Evolutionary conservation across 2,329 filamentous ascomycete genomes (phyloP).

Genomic region (Sphaerulina musiva): DNA sequence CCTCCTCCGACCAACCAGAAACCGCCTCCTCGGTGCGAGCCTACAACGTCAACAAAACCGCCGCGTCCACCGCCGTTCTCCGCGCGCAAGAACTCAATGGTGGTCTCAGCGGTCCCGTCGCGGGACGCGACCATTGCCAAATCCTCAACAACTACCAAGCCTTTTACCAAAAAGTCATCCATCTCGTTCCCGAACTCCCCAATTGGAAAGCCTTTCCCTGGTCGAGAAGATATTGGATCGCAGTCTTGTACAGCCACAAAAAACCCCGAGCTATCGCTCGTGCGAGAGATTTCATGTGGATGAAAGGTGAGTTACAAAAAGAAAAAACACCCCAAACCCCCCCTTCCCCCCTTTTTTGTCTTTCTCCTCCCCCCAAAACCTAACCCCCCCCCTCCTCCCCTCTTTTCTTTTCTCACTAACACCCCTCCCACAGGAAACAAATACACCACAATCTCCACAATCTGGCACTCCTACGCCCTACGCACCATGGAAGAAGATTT

Average conservation of each 20-base stretch:
- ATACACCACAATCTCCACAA: constrained; percentile 29
- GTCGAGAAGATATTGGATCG: constrained; percentile 32
- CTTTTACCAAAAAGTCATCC: constrained; percentile 23
- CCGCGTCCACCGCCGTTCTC: background rate
- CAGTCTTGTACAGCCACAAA: constrained; percentile 23
- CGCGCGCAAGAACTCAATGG: constrained; percentile 4
- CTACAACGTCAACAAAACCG: constrained; percentile 12
- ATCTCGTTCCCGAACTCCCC: constrained; percentile 20
- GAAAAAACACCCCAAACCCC: no score
- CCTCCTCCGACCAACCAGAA: constrained; percentile 1
- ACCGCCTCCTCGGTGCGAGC: background rate
- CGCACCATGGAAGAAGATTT: constrained; percentile 19
- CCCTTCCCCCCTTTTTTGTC: background rate
- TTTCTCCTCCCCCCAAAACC: no score
- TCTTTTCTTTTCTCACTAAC: no score
- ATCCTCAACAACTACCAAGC: constrained; percentile 16
- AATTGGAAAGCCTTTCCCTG: constrained; percentile 8
- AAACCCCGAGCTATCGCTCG: constrained; percentile 1
- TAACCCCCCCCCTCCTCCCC: no score
- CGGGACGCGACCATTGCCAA: constrained; percentile 20
- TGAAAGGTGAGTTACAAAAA: constrained; percentile 26
- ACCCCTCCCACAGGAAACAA: background rate
- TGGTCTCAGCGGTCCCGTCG: constrained; percentile 10
- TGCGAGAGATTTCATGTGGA: constrained; percentile 29
- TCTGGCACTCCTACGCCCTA: constrained; percentile 25